These are phyloP conservation scores for Pichia sp. DNA, from an alignment of 1,139 yeast genomes.

Conservation along the genomic window DNA sequence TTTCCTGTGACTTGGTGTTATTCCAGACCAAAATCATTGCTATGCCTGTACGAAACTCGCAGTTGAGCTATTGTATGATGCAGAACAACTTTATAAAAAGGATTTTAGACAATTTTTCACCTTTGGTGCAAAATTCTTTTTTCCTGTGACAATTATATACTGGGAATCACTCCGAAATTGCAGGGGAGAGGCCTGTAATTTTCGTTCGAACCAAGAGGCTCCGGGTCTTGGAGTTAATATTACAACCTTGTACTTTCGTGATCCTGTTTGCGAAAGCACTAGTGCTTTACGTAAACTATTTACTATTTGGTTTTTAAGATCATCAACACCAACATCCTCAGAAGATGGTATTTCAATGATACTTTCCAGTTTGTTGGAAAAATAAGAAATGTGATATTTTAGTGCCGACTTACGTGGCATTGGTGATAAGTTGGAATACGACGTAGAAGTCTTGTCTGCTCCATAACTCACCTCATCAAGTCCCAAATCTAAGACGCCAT, in stretches of 20 bases:
- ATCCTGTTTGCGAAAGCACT: conserved; percentile 1
- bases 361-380: conserved; percentile 2
- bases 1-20: too few relatives aligned
- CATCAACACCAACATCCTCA: neutral
- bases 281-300: neutral
- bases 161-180: neutral
- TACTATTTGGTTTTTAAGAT: neutral
- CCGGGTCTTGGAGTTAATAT: conserved; percentile 13
- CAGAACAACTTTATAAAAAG: neutral
- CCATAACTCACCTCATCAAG: conserved; percentile 13
- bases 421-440: neutral
- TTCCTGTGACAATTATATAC: conserved; percentile 8
- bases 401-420: neutral
- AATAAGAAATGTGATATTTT: conserved; percentile 2
- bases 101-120: conserved; percentile 3
- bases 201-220: conserved; percentile 16
- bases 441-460: neutral
- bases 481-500: conserved; percentile 8
- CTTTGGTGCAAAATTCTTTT: conserved; percentile 1
- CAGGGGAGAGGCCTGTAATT: neutral
- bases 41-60: neutral
- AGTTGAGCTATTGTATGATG: too few relatives aligned
- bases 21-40: too few relatives aligned
- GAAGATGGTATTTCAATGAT: conserved; percentile 7
- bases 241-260: conserved; percentile 7